Evolutionary conservation across 139 green algal genomes (phyloP), one percentile per base, ranked within the genome.

Genomic region (Zygnema circumcarinatum): DNA sequence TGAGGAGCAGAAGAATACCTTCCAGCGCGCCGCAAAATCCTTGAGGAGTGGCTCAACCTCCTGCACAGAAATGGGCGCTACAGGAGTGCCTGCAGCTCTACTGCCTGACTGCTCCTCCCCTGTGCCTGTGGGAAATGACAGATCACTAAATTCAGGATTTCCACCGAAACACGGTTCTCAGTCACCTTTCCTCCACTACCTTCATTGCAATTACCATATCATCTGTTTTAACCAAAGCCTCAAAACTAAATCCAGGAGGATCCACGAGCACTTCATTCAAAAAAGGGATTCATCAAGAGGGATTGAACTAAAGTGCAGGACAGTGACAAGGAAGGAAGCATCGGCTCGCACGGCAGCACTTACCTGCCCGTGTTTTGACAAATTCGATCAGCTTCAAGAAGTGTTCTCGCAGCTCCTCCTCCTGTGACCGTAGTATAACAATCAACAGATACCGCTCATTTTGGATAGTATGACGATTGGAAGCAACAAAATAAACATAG

Each of bases 1-100:
- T 22, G 74, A 52, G 33, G 7, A 54, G 33, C 38, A 82, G n/a
- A 67, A n/a, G n/a, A n/a, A 53, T 35, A 88, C 56, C 89, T 96
- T 94, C 96, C 96, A 98, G n/a, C 85, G 53, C 0, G 72, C 53
- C 2, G 90, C 78, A 86, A 97, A 97, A 74, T 97, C 94, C 22
- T 92, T 90, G 1, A 95, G 67, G 31, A 97, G 79, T 0, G 90
- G 91, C 1, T 92, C 88, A 25, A 92, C 92, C 79, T 90, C 81
- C 39, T 68, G 38, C 39, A 86, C n/a, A 11, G 74, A 41, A 39
- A 88, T 75, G 36, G 82, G 84, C 25, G 72, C 83, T 42, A 73
- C 76, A 76, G 76, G 21, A 41, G 83, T 2, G 21, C 76, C 39
- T n/a, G 76, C 7, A 25, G 7, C 78, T 31, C 40, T 11, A 35